Conservation (phyloP, 345 rosid genomes). For the Corymbia maculata region DNA sequence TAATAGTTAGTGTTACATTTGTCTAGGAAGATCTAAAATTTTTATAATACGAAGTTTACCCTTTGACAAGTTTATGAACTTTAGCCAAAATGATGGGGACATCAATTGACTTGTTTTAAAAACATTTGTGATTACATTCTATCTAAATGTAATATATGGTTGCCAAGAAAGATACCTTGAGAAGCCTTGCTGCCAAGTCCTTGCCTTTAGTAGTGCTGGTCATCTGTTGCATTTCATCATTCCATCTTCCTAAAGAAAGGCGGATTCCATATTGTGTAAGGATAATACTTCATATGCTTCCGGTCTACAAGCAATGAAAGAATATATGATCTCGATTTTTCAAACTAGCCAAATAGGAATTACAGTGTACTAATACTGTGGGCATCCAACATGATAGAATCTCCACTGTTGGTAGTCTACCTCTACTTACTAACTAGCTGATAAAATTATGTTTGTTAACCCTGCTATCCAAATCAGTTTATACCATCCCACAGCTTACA, state of each 20-base stretch:
- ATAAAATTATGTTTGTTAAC: background rate
- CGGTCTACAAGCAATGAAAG: background rate
- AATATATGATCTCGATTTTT: too few species aligned
- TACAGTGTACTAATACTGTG: too few species aligned
- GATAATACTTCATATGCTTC: background rate
- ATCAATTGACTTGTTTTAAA: background rate
- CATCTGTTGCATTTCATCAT: background rate
- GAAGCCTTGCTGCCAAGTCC: background rate
- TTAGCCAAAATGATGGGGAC: background rate
- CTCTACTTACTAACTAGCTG: background rate
- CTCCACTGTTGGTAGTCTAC: fast-evolving
- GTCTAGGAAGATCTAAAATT: background rate
- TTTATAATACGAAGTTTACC: background rate
- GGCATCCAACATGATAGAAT: background rate
- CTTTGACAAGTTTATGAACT: background rate
- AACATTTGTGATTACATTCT: background rate
- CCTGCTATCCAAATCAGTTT: background rate
- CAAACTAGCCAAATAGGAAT: background rate
- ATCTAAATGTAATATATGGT: background rate
- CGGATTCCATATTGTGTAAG: background rate
- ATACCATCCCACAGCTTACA: background rate
- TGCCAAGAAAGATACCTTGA: background rate
- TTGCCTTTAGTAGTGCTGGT: background rate
- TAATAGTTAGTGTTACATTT: background rate
- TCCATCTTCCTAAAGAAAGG: background rate